phyloP scores from a whole-genome alignment of 106 monocot genomes.

The Posidonia australis region DNA sequence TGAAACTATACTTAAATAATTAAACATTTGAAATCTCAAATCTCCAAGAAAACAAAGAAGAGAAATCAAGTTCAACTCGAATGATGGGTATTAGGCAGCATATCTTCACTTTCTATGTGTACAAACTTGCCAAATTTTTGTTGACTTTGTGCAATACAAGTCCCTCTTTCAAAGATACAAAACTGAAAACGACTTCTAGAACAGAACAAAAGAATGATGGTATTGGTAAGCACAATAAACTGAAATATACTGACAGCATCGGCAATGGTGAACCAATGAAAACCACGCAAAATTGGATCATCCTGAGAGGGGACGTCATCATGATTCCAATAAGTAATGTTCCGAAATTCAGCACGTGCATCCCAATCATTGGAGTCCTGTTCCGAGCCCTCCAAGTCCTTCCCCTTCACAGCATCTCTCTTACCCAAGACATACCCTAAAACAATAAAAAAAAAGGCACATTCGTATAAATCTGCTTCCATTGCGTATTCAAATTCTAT shows the following conservation, averaged over 20 bases:
- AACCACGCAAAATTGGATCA: slow-evolving; percentile 12
- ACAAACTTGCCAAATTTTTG: too few relatives aligned
- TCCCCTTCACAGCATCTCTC: slow-evolving; percentile 6
- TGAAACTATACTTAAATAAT: too few relatives aligned
- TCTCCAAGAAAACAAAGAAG: not conserved
- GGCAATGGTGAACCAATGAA: slow-evolving; percentile 26
- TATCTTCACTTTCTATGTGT: too few relatives aligned
- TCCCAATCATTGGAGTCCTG: slow-evolving; percentile 15
- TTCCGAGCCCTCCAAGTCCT: not conserved
- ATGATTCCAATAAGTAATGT: slow-evolving; percentile 28
- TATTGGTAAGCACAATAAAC: not conserved
- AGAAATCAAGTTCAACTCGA: too few relatives aligned
- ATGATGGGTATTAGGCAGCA: too few relatives aligned
- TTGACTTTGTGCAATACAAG: too few relatives aligned
- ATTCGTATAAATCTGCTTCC: not conserved
- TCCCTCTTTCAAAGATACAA: not conserved
- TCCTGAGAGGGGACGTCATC: slow-evolving; percentile 16
- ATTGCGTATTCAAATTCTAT: not conserved
- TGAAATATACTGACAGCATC: slow-evolving; percentile 19
- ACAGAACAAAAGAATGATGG: too few relatives aligned
- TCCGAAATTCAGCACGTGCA: slow-evolving; percentile 15
- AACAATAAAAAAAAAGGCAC: too few relatives aligned
- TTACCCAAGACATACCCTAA: slow-evolving; percentile 18
- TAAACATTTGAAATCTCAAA: not conserved
- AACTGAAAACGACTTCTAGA: not conserved